These are phyloP conservation scores for Ambrosia artemisiifolia DNA, from an alignment of 129 eudicot species.

Conservation along the genomic window DNA sequence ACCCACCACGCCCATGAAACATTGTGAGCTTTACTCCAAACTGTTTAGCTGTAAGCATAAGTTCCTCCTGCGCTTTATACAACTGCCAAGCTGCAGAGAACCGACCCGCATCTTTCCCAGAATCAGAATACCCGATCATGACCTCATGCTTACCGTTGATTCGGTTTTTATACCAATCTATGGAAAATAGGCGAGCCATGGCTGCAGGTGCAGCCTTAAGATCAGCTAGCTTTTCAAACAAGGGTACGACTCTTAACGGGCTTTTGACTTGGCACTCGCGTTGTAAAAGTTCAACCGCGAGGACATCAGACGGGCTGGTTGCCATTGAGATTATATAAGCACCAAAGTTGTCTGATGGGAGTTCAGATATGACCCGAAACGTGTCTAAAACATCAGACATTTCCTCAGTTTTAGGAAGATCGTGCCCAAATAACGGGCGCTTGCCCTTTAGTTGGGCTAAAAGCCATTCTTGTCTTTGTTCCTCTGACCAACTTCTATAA, in stretches of 20 bases:
- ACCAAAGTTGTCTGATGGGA: slow-evolving; percentile 68
- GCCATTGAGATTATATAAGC: slow-evolving; percentile 88
- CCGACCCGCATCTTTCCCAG: slow-evolving; percentile 86
- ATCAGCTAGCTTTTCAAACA: slow-evolving; percentile 78
- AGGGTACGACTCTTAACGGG: slow-evolving; percentile 67
- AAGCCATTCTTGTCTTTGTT: slow-evolving; percentile 72
- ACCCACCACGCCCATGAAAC: slow-evolving; percentile 92
- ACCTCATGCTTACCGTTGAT: slow-evolving; percentile 78
- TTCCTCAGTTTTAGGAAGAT: slow-evolving; percentile 79
- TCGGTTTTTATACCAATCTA: slow-evolving; percentile 62
- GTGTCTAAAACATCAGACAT: slow-evolving; percentile 65
- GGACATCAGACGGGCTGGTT: slow-evolving; percentile 84
- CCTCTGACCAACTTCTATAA: slow-evolving; percentile 68
- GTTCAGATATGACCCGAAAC: slow-evolving; percentile 65
- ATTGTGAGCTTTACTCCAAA: slow-evolving; percentile 73
- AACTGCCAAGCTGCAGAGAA: slow-evolving; percentile 87
- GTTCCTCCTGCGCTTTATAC: slow-evolving; percentile 78
- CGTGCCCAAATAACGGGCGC: slow-evolving; percentile 57
- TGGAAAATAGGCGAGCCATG: slow-evolving; percentile 62
- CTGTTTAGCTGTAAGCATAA: slow-evolving; percentile 54
- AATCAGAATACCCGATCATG: slow-evolving; percentile 86
- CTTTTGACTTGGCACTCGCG: slow-evolving; percentile 58
- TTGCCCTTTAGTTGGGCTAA: slow-evolving; percentile 68
- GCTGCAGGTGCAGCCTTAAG: slow-evolving; percentile 74
- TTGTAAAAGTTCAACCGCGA: slow-evolving; percentile 79